Percentiles rank a stretch among this genome's conserved stretches.
Conservation (phyloP, 225 moss, liverwort and hornwort genomes). For the Neckera pumila region DNA sequence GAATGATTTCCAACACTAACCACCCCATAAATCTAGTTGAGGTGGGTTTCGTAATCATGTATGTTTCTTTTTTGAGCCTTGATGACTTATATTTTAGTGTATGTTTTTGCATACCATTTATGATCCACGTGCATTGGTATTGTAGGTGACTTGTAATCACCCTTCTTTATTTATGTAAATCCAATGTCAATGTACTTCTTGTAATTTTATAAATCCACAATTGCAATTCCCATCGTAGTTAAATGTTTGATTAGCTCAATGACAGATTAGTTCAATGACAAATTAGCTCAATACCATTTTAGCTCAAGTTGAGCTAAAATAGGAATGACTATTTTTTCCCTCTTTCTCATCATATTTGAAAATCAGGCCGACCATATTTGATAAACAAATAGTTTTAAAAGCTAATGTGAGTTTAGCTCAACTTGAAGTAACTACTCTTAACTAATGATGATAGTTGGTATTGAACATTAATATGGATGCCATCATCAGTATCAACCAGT, state of each 20-base stretch:
- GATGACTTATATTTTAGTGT: no score
- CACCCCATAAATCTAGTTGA: no score
- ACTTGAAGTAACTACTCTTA: not conserved
- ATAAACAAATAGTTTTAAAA: not conserved
- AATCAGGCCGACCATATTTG: not conserved
- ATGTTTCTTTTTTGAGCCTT: no score
- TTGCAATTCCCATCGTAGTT: not conserved
- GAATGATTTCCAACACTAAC: no score
- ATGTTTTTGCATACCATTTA: no score
- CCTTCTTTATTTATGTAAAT: conserved; percentile 39
- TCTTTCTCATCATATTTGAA: not conserved
- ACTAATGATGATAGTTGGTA: not conserved
- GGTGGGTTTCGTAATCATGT: no score
- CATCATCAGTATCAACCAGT: not conserved
- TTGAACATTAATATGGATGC: not conserved
- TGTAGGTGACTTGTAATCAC: no score
- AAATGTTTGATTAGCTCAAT: not conserved
- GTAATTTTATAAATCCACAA: not conserved
- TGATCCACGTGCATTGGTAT: no score
- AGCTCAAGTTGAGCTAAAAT: not conserved
- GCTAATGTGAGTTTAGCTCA: not conserved
- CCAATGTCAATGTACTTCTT: conserved; percentile 70
- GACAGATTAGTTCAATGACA: not conserved
- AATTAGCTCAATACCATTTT: no score
- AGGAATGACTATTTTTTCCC: no score